Base-by-base conservation (phyloP, 768 basidiomycete species). In the Candolleomyces eurysporus region DNA sequence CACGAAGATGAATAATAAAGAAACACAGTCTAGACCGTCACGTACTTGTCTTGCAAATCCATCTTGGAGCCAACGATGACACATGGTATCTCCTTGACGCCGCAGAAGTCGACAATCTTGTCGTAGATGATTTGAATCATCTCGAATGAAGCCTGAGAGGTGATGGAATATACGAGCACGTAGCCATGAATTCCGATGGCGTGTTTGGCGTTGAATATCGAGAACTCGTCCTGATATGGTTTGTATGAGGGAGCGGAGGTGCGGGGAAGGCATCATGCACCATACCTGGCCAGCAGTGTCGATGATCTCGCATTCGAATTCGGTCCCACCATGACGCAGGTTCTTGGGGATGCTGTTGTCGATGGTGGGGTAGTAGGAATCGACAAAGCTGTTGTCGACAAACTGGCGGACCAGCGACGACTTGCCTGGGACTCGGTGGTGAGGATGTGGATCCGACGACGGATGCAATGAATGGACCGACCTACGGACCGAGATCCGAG, bases 221-320 rank as follows among this genome's bases (percentile, higher is more conserved):
- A 91, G 76, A 88, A 96, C 69, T 96, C 94, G 70, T 97, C 95
- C 93, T 95, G 71, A 22, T 61, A 60, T 60, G 48, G 50, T 40
- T 60, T 31, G 5, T 50, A 60, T 36, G 59, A 58, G 43, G n/a
- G 58, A 40, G 49, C 45, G 31, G 45, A 49, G 46, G 60, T 42
- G 32, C 54, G 60, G 57, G 40, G 58, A 60, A 60, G 39, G 48
- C 45, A 73, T 84, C 26, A 26, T 26, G 26, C 26, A 26, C 26
- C 26, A 63, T 59, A 93, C 94, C 83, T 96, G 94, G 40, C 96
- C 96, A 39, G 95, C 95, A 57, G 93, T 96, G 75, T 97, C 95
- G 66, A 96, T 89, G 75, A 98, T 91, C 78, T 96, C 92, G 77
- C 93, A 94, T 62, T 92, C 86, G 69, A 91, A 96, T 63, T 94